Base-by-base conservation (phyloP, 768 basidiomycete genomes). In the Mycena haematopus region DNA sequence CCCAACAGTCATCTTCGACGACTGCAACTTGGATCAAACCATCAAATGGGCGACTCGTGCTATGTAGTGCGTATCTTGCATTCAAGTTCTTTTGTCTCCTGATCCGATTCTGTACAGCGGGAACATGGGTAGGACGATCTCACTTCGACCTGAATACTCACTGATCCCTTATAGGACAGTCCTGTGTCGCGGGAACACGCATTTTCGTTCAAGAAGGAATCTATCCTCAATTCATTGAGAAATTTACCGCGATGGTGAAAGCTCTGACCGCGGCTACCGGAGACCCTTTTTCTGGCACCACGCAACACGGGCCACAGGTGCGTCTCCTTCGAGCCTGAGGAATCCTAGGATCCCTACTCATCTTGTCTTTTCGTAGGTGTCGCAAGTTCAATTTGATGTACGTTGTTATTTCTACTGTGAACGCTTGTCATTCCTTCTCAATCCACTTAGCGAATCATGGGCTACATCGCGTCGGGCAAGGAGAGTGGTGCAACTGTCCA, bases 161-260 rank as follows among this genome's bases (percentile, higher is more conserved):
- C 51, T 29, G 35, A 40, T 49, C 35, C 6, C 36, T 49, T 35
- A 70, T 73, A 53, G 92, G 94, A 27, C 93, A 95, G 76, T 77
- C 83, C n/a, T 95, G 94, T 77, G 85, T 85, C 66, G 93, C 93
- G 8, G 91, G 93, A 14, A 90, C 92, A 15, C 85, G 95, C 52
- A 88, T 95, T 65, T 95, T 85, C 71, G 91, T 96, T 13, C 93
- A 95, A 67, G 82, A 83, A 55, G 76, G 79, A 7, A 86, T 95
- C 67, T 95, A 95, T 73, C 91, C 94, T 73, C 74, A 86, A 67
- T 95, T 96, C 80, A 74, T 93, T 55, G 72, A 76, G 52, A 79
- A 73, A 56, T 89, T 91, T 73, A 82, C 83, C 1, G 82, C 75
- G 27, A 80, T 83, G 73, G 79, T 88, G 52, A 75, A 78, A 70